Percentiles rank a stretch among this genome's conserved stretches.
Evolutionary conservation across 805 yeast species (phyloP).

Genomic region (Ascoidea tarda): DNA sequence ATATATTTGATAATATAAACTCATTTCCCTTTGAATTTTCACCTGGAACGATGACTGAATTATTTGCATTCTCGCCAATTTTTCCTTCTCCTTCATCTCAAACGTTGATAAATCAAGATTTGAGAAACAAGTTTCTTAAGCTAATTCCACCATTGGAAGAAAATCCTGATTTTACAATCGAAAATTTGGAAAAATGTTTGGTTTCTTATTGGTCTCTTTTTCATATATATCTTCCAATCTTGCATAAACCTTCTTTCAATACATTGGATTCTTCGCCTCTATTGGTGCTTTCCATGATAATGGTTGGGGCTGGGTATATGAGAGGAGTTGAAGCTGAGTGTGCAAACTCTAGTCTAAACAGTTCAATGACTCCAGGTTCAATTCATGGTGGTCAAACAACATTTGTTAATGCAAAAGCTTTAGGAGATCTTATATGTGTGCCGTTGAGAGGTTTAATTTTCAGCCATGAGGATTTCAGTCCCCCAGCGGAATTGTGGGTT

Average conservation of each 20-base stretch:
- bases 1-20: no score
- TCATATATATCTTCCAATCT: constrained; percentile 38
- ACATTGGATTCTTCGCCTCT: constrained; percentile 37
- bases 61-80: constrained; percentile 17
- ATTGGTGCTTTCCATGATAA: constrained; percentile 37
- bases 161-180: constrained; percentile 12
- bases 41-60: constrained; percentile 8
- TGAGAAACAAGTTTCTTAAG: background rate
- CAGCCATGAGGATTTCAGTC: constrained; percentile 54
- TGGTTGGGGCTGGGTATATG: constrained; percentile 35
- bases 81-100: constrained; percentile 17
- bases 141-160: constrained; percentile 11
- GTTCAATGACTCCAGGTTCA: background rate
- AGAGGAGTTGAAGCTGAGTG: background rate
- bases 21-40: background rate
- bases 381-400: constrained; percentile 4
- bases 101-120: constrained; percentile 7
- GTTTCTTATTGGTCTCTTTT: constrained; percentile 36
- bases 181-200: constrained; percentile 13
- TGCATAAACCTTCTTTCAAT: constrained; percentile 33
- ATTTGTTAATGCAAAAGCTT: constrained; percentile 1
- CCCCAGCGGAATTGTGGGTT: constrained; percentile 68
- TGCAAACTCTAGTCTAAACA: background rate
- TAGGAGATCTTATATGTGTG: constrained; percentile 17
- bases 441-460: constrained; percentile 60